Percentiles rank a stretch among this genome's conserved stretches.
Conservation (phyloP, 106 monocot species). For the Hemerocallis citrina region DNA sequence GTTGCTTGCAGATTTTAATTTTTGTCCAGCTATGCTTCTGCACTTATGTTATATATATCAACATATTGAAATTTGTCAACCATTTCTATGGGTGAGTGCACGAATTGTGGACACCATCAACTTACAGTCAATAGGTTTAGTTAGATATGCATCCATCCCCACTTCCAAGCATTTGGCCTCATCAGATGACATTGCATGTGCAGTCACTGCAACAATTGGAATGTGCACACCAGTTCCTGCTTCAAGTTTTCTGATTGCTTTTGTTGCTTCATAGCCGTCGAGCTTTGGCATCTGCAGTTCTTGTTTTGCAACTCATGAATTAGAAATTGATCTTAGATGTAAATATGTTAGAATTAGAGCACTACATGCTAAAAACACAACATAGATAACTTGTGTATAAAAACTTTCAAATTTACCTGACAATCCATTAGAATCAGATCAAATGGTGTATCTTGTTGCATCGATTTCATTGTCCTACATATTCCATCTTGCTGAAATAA, state of each 20-base stretch:
- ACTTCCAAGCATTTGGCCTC: conserved; percentile 48
- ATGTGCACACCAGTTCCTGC: conserved; percentile 30
- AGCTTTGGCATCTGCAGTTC: conserved; percentile 57
- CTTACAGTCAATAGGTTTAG: conserved; percentile 47
- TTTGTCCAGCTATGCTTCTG: too few species aligned
- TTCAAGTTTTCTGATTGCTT: conserved; percentile 40
- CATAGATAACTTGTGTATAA: not conserved
- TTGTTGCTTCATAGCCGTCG: conserved; percentile 57
- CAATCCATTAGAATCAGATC: conserved; percentile 57
- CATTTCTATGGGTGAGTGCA: conserved; percentile 22
- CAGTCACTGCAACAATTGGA: conserved; percentile 48
- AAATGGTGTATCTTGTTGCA: conserved; percentile 11
- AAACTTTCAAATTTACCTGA: conserved; percentile 23
- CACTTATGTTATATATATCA: too few species aligned
- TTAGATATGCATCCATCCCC: conserved; percentile 56
- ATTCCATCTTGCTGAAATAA: conserved; percentile 5
- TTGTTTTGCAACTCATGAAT: not conserved
- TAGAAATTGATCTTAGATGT: not conserved
- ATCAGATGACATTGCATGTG: conserved; percentile 60
- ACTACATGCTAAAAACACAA: not conserved
- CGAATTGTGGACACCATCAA: conserved; percentile 45
- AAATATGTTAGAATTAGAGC: not conserved
- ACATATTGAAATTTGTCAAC: too few species aligned
- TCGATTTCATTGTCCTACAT: not conserved
- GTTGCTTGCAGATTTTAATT: too few species aligned